Evolutionary conservation across 2,329 filamentous ascomycete species (phyloP).

Genomic region (Pyricularia sp.): DNA sequence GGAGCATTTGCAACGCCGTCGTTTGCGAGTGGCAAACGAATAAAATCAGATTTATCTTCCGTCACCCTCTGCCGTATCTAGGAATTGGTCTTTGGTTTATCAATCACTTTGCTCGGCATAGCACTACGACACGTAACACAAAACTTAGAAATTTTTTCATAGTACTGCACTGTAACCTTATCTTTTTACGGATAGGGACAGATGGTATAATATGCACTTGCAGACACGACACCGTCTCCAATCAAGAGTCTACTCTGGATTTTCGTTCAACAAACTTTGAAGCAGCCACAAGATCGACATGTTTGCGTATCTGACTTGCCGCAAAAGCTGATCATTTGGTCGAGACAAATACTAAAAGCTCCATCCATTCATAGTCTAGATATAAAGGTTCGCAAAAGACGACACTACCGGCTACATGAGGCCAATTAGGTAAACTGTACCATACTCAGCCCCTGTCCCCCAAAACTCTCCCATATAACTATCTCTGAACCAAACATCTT

Average conservation of each 20-base stretch:
- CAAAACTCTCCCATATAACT: background rate
- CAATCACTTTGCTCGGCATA: too few relatives aligned
- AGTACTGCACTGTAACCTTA: background rate
- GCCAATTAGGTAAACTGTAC: background rate
- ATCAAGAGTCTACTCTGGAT: background rate
- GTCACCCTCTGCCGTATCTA: background rate
- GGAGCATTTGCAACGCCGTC: background rate
- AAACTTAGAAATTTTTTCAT: background rate
- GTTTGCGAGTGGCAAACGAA: background rate
- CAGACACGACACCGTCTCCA: background rate
- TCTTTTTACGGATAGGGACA: background rate
- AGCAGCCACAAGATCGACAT: background rate
- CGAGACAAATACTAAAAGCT: background rate
- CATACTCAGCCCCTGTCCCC: background rate
- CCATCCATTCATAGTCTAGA: too few relatives aligned
- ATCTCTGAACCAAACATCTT: background rate
- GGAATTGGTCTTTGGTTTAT: background rate
- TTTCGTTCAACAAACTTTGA: background rate
- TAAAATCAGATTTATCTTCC: background rate
- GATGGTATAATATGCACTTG: background rate
- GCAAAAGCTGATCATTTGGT: background rate
- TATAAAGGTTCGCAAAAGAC: too few relatives aligned
- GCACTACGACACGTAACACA: background rate
- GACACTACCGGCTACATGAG: background rate
- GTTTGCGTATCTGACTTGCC: background rate